Conservation (phyloP, 83 land plant genomes). For the Thuja plicata region DNA sequence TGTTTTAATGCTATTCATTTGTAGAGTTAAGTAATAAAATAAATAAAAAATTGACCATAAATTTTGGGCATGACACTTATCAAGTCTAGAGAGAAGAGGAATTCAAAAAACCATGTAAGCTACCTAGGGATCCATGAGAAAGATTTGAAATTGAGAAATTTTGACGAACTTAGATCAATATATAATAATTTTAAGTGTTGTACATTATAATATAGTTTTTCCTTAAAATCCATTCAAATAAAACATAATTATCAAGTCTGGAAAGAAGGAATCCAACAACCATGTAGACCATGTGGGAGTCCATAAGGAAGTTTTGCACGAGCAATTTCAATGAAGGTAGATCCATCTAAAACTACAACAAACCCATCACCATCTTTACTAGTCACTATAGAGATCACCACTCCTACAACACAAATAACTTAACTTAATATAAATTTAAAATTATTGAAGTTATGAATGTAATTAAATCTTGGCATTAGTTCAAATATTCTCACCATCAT, state of each 20-base stretch:
- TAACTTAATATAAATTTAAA: too few species aligned
- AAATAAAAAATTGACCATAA: too few species aligned
- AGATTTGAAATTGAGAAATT: slow-evolving; percentile 51
- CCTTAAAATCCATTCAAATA: too few species aligned
- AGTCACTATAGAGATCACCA: slow-evolving; percentile 71
- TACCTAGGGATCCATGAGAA: slow-evolving; percentile 69
- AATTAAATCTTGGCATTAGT: too few species aligned
- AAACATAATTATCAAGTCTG: neutral
- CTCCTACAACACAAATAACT: slow-evolving; percentile 34
- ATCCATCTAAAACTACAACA: slow-evolving; percentile 58
- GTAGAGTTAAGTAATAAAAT: too few species aligned
- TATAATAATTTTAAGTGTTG: too few species aligned
- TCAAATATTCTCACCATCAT: slow-evolving; percentile 51
- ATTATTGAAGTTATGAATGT: too few species aligned
- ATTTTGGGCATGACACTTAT: too few species aligned
- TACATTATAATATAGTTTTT: too few species aligned
- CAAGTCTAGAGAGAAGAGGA: slow-evolving; percentile 13
- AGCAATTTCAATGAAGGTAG: slow-evolving; percentile 62
- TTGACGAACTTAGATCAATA: slow-evolving; percentile 59
- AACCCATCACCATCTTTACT: slow-evolving; percentile 55
- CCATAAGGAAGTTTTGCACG: slow-evolving; percentile 71
- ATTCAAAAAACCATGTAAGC: slow-evolving; percentile 72
- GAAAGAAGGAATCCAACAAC: slow-evolving; percentile 63
- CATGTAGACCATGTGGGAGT: slow-evolving; percentile 76
- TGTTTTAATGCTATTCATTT: too few species aligned